phyloP scores from a whole-genome alignment of 1,139 yeast species.

The Suhomyces bokatorum region DNA sequence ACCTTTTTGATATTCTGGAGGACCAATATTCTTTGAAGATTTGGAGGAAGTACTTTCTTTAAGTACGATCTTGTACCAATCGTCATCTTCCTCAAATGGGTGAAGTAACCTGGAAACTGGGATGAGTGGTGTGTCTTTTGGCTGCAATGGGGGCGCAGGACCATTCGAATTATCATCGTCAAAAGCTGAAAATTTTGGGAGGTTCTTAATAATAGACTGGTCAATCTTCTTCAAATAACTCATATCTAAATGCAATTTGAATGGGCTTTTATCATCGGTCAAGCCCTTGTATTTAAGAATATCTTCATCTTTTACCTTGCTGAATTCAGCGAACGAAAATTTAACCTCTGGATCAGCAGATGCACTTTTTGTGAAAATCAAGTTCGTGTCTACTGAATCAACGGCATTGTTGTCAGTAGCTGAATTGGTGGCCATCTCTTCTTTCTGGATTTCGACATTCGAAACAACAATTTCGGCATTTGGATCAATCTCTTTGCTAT shows the following conservation, averaged over 20 bases:
- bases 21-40: constrained; percentile 18
- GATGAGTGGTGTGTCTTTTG: constrained; percentile 32
- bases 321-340: constrained; percentile 4
- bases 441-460: neutral
- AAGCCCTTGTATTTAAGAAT: constrained; percentile 3
- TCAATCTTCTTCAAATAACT: constrained; percentile 57
- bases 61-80: constrained; percentile 61
- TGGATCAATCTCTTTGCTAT: no score
- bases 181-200: constrained; percentile 58
- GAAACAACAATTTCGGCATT: neutral
- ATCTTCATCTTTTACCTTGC: constrained; percentile 2
- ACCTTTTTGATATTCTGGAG: constrained; percentile 55
- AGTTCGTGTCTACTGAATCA: constrained; percentile 10
- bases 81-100: constrained; percentile 62
- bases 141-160: constrained; percentile 17
- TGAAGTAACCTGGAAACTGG: constrained; percentile 65
- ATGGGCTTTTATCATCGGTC: constrained; percentile 36
- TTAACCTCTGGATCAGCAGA: constrained; percentile 6
- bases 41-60: constrained; percentile 38
- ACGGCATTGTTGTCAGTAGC: neutral
- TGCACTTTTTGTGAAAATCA: constrained; percentile 5
- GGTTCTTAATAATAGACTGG: constrained; percentile 51
- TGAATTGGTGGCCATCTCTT: neutral
- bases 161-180: constrained; percentile 27
- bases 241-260: constrained; percentile 55